phyloP scores from a whole-genome alignment of 345 rosid genomes.

The Gossypium australe region DNA sequence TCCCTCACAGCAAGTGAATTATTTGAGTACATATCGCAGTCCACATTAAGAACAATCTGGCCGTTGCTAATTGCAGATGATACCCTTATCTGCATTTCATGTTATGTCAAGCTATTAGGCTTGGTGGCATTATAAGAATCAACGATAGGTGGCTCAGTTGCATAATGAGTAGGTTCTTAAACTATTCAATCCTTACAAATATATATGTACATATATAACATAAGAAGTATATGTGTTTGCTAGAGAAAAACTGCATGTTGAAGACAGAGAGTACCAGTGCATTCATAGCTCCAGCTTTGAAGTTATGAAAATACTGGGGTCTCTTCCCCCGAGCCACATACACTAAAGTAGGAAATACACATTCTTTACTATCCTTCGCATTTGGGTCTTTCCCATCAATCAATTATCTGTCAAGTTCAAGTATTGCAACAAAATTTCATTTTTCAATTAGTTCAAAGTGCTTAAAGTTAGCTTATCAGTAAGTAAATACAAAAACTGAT shows the following conservation, averaged over 20 bases:
- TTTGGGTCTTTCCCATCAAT: slow-evolving; percentile 39
- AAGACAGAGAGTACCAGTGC: slow-evolving; percentile 42
- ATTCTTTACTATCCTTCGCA: slow-evolving; percentile 28
- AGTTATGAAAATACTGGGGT: slow-evolving; percentile 56
- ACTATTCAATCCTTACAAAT: not conserved
- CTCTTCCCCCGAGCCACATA: slow-evolving; percentile 79
- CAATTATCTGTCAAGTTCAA: slow-evolving; percentile 36
- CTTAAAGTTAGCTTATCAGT: not conserved
- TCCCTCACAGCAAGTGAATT: slow-evolving; percentile 47
- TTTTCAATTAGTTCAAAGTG: not conserved
- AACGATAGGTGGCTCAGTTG: not conserved
- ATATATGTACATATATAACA: not conserved
- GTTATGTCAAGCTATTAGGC: not conserved
- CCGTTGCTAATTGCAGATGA: slow-evolving; percentile 61
- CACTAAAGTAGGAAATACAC: slow-evolving; percentile 52
- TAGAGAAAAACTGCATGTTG: not conserved
- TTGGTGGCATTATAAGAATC: not conserved
- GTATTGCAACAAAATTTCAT: not conserved
- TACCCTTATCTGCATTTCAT: slow-evolving; percentile 49
- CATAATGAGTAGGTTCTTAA: not conserved
- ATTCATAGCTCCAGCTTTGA: slow-evolving; percentile 90
- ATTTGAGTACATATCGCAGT: slow-evolving; percentile 85
- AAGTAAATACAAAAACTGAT: not conserved
- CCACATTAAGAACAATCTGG: slow-evolving; percentile 50
- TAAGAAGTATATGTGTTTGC: not conserved